Evolutionary conservation across 2,329 filamentous ascomycete genomes (phyloP).

Genomic region (Paracoccidioides brasiliensis): DNA sequence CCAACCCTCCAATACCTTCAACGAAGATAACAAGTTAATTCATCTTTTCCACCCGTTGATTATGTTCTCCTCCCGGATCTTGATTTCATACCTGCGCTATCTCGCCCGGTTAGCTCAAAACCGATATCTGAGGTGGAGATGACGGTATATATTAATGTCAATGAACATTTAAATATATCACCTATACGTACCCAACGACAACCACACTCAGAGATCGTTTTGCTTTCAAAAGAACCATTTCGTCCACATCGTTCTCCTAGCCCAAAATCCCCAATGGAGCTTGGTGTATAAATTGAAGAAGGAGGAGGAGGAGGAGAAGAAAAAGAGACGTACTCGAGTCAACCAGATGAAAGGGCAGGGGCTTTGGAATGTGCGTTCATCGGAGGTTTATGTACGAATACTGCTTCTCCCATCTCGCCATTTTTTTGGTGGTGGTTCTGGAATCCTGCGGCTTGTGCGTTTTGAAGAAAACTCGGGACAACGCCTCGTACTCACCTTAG

Average conservation of each 20-base stretch:
- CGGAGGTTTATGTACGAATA: no score
- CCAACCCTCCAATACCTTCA: slow-evolving; percentile 15
- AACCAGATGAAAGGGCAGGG: neutral
- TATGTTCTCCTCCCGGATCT: neutral
- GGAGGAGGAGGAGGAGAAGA: neutral
- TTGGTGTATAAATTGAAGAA: neutral
- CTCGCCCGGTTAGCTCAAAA: neutral
- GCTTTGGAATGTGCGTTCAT: no score
- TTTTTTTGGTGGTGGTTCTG: no score
- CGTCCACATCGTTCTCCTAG: neutral
- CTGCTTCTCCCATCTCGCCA: no score
- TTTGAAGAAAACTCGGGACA: no score
- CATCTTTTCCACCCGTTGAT: neutral
- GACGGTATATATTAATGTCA: neutral
- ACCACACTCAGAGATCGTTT: neutral
- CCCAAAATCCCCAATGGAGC: neutral
- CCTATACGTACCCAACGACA: neutral
- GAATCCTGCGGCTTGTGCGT: no score
- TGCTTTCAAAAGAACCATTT: neutral
- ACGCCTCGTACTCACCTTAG: no score
- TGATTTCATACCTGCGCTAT: slow-evolving; percentile 1
- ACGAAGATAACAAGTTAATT: neutral
- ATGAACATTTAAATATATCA: neutral
- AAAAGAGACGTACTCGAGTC: neutral
- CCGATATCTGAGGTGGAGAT: neutral